These are phyloP conservation scores for Berberis thunbergii DNA, from an alignment of 164 flowering plant genomes.

Conservation along the genomic window DNA sequence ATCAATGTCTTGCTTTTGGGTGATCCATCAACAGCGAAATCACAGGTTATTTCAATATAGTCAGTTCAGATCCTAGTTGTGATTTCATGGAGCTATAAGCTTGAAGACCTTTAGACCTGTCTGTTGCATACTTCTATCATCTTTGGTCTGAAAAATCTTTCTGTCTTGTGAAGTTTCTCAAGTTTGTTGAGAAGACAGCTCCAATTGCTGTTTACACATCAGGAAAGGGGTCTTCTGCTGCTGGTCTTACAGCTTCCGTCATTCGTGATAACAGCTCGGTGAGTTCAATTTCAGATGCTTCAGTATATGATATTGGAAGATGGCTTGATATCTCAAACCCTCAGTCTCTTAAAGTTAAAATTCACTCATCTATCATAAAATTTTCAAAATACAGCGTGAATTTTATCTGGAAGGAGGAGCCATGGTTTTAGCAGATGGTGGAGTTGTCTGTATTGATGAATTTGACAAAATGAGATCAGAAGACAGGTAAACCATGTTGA, in stretches of 20 bases:
- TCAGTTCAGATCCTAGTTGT: too few relatives aligned
- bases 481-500: constrained; percentile 52
- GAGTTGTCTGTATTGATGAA: constrained; percentile 98
- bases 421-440: constrained; percentile 99
- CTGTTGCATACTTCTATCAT: neutral
- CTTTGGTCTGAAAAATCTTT: constrained; percentile 4
- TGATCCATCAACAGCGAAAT: constrained; percentile 98
- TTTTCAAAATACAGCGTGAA: constrained; percentile 57
- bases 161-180: constrained; percentile 63
- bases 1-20: constrained; percentile 92
- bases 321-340: neutral
- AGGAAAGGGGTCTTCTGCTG: constrained; percentile 99
- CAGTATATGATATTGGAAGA: too few relatives aligned
- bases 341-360: neutral
- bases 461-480: constrained; percentile 99
- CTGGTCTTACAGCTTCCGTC: constrained; percentile 99
- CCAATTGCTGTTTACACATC: constrained; percentile 98
- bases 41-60: constrained; percentile 40
- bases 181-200: constrained; percentile 99
- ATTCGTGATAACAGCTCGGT: constrained; percentile 87
- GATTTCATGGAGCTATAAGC: neutral
- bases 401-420: constrained; percentile 99
- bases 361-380: neutral
- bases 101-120: neutral
- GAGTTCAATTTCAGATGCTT: constrained; percentile 17